phyloP scores from a whole-genome alignment of 1,284 basidiomycete genomes.

The Ustilago lituana region DNA sequence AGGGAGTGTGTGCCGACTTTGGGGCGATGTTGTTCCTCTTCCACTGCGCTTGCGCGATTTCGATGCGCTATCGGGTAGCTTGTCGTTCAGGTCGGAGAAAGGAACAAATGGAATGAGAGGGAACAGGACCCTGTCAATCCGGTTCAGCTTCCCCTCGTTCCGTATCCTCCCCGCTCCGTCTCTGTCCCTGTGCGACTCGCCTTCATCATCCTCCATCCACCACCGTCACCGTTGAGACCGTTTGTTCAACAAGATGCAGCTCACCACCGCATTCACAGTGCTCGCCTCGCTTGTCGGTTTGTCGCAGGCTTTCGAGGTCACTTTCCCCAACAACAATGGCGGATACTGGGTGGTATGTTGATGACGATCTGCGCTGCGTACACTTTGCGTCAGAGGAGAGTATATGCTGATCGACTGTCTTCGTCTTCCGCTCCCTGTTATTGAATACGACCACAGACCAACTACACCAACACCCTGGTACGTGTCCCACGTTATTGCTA shows the following conservation, averaged over 20 bases:
- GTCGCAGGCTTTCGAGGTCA: slow-evolving; percentile 47
- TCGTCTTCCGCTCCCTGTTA: background rate
- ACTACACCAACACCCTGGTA: slow-evolving; percentile 51
- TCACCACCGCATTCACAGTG: slow-evolving; percentile 17
- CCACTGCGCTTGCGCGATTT: too few relatives aligned
- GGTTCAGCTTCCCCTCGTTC: background rate
- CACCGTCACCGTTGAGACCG: background rate
- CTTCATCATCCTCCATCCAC: background rate
- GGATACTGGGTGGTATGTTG: slow-evolving; percentile 54
- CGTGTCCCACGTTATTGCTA: background rate
- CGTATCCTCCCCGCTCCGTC: too few relatives aligned
- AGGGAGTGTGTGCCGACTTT: too few relatives aligned
- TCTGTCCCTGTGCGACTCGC: slow-evolving; percentile 1
- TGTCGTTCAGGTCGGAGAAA: background rate
- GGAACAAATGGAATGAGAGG: background rate
- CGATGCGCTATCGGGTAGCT: too few relatives aligned
- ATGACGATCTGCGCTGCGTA: background rate
- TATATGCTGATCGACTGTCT: background rate
- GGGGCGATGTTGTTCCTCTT: too few relatives aligned
- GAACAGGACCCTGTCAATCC: slow-evolving; percentile 20
- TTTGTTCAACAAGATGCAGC: slow-evolving; percentile 26
- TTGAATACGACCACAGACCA: slow-evolving; percentile 21
- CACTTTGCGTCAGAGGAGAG: background rate
- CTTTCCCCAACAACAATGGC: slow-evolving; percentile 49
- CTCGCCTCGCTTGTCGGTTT: slow-evolving; percentile 30